These are phyloP conservation scores for Leccinum fallax DNA, from an alignment of 1,284 basidiomycete species.

Conservation along the genomic window DNA sequence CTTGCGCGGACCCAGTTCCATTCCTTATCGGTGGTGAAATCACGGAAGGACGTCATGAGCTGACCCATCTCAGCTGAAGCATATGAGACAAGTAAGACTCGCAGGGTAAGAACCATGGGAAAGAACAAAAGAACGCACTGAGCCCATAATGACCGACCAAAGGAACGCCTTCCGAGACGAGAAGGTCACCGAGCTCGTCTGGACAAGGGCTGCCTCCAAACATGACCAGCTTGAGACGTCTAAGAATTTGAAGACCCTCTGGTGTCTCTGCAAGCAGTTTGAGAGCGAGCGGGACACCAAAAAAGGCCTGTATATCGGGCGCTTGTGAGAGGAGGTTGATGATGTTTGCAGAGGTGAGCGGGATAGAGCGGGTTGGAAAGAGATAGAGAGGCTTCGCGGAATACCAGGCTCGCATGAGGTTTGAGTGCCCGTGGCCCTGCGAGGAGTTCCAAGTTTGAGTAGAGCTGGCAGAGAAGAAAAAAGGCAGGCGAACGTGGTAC, in stretches of 20 bases:
- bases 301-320: slow-evolving; percentile 21
- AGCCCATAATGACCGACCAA: slow-evolving; percentile 59
- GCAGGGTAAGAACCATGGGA: not conserved
- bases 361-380: slow-evolving; percentile 53
- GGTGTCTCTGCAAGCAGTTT: slow-evolving; percentile 53
- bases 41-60: slow-evolving; percentile 53
- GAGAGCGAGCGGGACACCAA: slow-evolving; percentile 27
- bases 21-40: slow-evolving; percentile 53
- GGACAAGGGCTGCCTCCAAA: slow-evolving; percentile 49
- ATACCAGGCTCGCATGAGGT: slow-evolving; percentile 41
- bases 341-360: slow-evolving; percentile 53
- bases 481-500: slow-evolving; percentile 40
- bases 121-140: slow-evolving; percentile 27
- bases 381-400: slow-evolving; percentile 46
- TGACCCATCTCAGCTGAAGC: slow-evolving; percentile 38
- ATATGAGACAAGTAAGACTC: not conserved
- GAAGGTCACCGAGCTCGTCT: slow-evolving; percentile 55
- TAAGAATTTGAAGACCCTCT: slow-evolving; percentile 50
- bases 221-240: slow-evolving; percentile 52
- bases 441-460: slow-evolving; percentile 1
- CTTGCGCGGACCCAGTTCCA: slow-evolving; percentile 59
- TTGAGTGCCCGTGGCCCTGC: slow-evolving; percentile 24
- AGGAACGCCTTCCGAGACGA: slow-evolving; percentile 53
- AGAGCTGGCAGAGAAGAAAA: not conserved
- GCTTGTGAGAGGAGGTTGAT: slow-evolving; percentile 35